Base-by-base conservation (phyloP, 169 alveolate species). In the Eimeria zaria region DNA sequence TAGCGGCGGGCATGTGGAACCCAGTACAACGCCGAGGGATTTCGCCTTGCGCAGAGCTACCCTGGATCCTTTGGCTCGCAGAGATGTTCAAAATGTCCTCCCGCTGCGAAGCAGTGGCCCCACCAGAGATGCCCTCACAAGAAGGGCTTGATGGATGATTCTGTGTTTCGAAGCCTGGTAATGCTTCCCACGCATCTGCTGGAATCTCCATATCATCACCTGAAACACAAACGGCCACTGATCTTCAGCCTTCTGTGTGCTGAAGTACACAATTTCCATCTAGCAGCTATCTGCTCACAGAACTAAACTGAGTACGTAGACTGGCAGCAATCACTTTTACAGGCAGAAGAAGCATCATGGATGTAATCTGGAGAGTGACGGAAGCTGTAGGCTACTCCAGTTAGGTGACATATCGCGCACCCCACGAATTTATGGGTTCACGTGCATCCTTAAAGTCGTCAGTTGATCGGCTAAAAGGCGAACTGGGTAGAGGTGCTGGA, bases 391-490 rank as follows among this genome's bases (percentile, higher is more conserved):
- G 64, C 88, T 18, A 71, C 18, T 9, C 81, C 33, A 4, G 81
- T 30, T 71, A 71, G 24, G 88, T 27, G 88, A 48, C 41, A 36
- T 27, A 33, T n/a, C 74, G 64, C 91, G 16, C 53, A 83, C 91
- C 91, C 91, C 91, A 83, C n/a, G 91, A 83, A 58, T 55, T 55
- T n/a, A 83, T 83, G 48, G 91, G 91, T 53, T 55, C 91, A 9
- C 74, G 74, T 30, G 91, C 91, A 53, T 83, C 91, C 44, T 83
- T 83, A 83, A 83, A 83, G 53, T 83, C 91, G 71, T 83, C 91
- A 14, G 91, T 83, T 83, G 91, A 83, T 55, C 58, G 91, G 91
- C 91, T 53, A 30, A n/a, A 55, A 18, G 91, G 91, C 46, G 88
- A 44, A 46, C 41, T 78, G 44, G 67, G 27, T 14, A 22, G 14